Evolutionary conservation across 73 alveolate genomes (phyloP).

Genomic region (Blepharisma japonicum): DNA sequence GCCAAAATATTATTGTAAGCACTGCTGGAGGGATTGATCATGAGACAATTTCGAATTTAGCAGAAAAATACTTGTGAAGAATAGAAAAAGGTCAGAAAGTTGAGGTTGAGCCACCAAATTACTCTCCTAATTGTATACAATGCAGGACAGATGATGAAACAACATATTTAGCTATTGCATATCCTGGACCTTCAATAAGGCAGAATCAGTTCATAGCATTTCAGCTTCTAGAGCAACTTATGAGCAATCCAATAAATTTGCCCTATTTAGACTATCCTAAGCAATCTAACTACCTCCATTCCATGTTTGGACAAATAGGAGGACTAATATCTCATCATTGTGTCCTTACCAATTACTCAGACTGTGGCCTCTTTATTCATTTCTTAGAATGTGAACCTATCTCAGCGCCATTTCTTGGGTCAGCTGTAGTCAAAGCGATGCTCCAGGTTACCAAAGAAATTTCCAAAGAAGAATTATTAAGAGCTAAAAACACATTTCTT

Average conservation of each 20-base stretch:
- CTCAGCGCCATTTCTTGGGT: background rate
- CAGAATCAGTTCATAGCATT: background rate
- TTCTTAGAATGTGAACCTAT: background rate
- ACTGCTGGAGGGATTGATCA: conserved; percentile 3
- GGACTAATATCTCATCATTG: background rate
- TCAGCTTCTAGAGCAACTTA: background rate
- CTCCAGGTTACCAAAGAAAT: background rate
- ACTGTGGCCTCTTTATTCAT: background rate
- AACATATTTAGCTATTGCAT: conserved; percentile 2
- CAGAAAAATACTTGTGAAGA: background rate
- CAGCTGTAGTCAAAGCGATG: background rate
- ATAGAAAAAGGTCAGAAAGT: background rate
- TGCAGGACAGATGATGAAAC: background rate
- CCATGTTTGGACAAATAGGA: background rate
- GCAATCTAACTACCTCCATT: background rate
- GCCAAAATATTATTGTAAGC: background rate
- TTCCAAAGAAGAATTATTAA: background rate
- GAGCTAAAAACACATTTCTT: conserved; percentile 1
- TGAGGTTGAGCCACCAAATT: background rate
- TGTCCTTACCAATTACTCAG: background rate
- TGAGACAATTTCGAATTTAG: background rate
- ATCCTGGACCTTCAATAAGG: background rate
- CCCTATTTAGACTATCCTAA: background rate
- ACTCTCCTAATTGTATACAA: background rate
- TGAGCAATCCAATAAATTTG: background rate